phyloP scores from a whole-genome alignment of 768 basidiomycete species.

The Harrya chromipes region DNA sequence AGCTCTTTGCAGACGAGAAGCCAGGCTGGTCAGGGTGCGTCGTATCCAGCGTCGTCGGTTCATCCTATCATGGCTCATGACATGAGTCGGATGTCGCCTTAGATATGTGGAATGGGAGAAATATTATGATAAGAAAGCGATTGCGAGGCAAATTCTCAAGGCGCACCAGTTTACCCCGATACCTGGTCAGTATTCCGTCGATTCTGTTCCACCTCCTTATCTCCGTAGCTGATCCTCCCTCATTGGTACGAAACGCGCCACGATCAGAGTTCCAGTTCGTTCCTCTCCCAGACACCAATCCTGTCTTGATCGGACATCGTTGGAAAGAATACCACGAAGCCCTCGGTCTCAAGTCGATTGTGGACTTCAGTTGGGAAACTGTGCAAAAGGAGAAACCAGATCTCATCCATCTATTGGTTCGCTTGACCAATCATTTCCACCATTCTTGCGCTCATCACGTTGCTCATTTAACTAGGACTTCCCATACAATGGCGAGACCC shows the following conservation, averaged over 20 bases:
- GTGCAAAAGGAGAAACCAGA: constrained; percentile 51
- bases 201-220: no score
- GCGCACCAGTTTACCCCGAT: constrained; percentile 12
- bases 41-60: no score
- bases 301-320: constrained; percentile 45
- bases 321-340: constrained; percentile 54
- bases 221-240: no score
- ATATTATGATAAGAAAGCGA: constrained; percentile 9
- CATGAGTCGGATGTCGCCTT: neutral
- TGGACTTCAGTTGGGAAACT: constrained; percentile 50
- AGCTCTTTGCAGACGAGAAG: constrained; percentile 14
- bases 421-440: no score
- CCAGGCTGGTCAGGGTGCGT: constrained; percentile 16
- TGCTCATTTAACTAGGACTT: constrained; percentile 34
- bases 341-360: constrained; percentile 43
- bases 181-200: constrained; percentile 3
- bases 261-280: constrained; percentile 45
- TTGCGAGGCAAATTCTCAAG: constrained; percentile 9
- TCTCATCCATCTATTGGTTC: constrained; percentile 43
- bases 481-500: constrained; percentile 56
- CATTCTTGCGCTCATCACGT: no score
- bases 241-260: neutral
- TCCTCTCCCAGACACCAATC: constrained; percentile 49
- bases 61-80: neutral
- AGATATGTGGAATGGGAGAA: constrained; percentile 19